Evolutionary conservation across 345 rosid genomes (phyloP).

Genomic region (Turnera subulata): DNA sequence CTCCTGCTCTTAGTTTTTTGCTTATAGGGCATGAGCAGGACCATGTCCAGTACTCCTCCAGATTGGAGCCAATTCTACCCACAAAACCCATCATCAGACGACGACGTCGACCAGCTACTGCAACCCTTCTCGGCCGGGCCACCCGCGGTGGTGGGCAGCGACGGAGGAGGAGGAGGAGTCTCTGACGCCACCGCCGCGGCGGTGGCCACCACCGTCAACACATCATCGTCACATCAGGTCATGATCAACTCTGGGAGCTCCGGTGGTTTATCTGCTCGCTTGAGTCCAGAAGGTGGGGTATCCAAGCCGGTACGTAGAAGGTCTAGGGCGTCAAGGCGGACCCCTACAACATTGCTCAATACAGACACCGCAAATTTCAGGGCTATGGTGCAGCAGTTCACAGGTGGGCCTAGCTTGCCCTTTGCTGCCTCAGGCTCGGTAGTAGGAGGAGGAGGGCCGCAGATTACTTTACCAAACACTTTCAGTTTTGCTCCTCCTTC

Average conservation of each 20-base stretch:
- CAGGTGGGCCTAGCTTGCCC: slow-evolving; percentile 73
- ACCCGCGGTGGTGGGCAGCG: no score
- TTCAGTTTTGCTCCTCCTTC: slow-evolving; percentile 22
- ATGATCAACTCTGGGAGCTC: slow-evolving; percentile 9
- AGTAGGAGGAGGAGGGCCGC: no score
- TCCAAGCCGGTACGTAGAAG: slow-evolving; percentile 76
- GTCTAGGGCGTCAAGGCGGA: slow-evolving; percentile 88
- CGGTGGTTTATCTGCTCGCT: slow-evolving; percentile 21
- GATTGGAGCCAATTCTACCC: slow-evolving; percentile 69
- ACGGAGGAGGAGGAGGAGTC: slow-evolving; percentile 9
- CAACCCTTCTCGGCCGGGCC: no score
- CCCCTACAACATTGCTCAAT: slow-evolving; percentile 90
- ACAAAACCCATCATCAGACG: slow-evolving; percentile 28
- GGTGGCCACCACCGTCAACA: slow-evolving; percentile 21
- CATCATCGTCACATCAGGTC: background rate
- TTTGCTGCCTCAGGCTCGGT: slow-evolving; percentile 38
- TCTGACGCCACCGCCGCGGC: slow-evolving; percentile 31
- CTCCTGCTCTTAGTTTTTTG: background rate
- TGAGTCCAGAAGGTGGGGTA: slow-evolving; percentile 79
- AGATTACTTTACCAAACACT: slow-evolving; percentile 16
- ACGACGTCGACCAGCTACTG: slow-evolving; percentile 2
- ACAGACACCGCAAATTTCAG: slow-evolving; percentile 90
- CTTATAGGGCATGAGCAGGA: slow-evolving; percentile 24
- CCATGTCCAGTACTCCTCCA: slow-evolving; percentile 55
- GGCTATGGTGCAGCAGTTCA: slow-evolving; percentile 95